These are phyloP conservation scores for Phylloporus sp. DNA, from an alignment of 768 basidiomycete species.

Conservation along the genomic window DNA sequence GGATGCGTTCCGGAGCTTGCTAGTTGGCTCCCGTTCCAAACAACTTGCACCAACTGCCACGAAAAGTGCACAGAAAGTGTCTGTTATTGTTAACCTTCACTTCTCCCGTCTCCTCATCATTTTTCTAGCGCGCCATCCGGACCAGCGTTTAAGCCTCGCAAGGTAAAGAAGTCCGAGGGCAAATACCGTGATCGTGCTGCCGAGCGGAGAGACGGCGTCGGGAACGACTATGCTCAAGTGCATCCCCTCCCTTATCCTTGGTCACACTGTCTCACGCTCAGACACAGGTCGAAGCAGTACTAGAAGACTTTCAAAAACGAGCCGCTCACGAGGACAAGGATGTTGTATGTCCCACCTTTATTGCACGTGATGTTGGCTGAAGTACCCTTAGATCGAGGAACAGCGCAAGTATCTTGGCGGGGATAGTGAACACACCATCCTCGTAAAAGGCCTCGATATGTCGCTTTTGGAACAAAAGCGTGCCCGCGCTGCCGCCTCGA, in stretches of 20 bases:
- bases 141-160: constrained; percentile 78
- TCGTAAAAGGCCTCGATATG: constrained; percentile 88
- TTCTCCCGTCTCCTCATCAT: not conserved
- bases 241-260: constrained; percentile 7
- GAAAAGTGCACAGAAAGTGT: constrained; percentile 12
- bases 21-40: constrained; percentile 33
- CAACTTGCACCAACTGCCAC: not conserved
- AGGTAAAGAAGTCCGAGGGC: constrained; percentile 58
- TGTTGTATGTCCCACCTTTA: constrained; percentile 41
- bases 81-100: constrained; percentile 4
- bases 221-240: constrained; percentile 73
- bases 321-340: constrained; percentile 56
- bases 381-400: constrained; percentile 57
- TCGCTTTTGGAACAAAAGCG: constrained; percentile 83
- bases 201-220: constrained; percentile 63
- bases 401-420: constrained; percentile 79
- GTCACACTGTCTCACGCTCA: not conserved
- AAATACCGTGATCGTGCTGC: constrained; percentile 74
- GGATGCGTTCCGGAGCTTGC: constrained; percentile 59
- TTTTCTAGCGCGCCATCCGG: constrained; percentile 45
- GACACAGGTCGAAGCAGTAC: constrained; percentile 67
- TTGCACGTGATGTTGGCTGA: not conserved
- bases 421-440: constrained; percentile 78
- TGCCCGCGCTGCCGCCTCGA: constrained; percentile 53
- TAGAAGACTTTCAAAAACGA: constrained; percentile 76